phyloP scores from a whole-genome alignment of 2,329 filamentous ascomycete species.

The Hymenotorrendiella dingleyae region DNA sequence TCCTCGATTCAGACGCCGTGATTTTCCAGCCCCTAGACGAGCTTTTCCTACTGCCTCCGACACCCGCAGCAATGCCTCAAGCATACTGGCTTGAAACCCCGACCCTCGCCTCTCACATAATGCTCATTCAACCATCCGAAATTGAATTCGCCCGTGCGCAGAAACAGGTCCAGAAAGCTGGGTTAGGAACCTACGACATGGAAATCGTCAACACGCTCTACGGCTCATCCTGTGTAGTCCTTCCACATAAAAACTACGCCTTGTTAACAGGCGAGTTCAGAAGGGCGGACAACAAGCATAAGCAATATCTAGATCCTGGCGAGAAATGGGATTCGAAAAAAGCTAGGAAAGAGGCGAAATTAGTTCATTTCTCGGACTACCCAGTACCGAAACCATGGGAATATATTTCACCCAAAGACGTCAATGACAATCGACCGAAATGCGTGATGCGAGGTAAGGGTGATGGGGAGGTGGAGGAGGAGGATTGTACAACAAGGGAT shows the following conservation, averaged over 20 bases:
- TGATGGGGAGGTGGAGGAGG: not conserved
- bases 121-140: slow-evolving; percentile 55
- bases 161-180: slow-evolving; percentile 20
- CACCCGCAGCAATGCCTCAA: slow-evolving; percentile 60
- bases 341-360: slow-evolving; percentile 1
- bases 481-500: slow-evolving; percentile 2
- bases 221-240: slow-evolving; percentile 33
- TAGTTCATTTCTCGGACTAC: slow-evolving; percentile 8
- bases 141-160: slow-evolving; percentile 40
- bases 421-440: not conserved
- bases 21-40: slow-evolving; percentile 63
- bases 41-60: slow-evolving; percentile 59
- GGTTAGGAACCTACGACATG: slow-evolving; percentile 45
- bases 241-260: slow-evolving; percentile 51
- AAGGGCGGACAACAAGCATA: slow-evolving; percentile 35
- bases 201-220: slow-evolving; percentile 23
- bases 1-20: slow-evolving; percentile 62
- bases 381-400: slow-evolving; percentile 8
- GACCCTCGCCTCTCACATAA: slow-evolving; percentile 52
- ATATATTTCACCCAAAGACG: slow-evolving; percentile 1
- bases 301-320: slow-evolving; percentile 41
- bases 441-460: not conserved
- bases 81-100: slow-evolving; percentile 63
- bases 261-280: slow-evolving; percentile 53
- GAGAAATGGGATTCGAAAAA: slow-evolving; percentile 33